Conservation (phyloP, 2,329 filamentous ascomycete genomes). For the Pseudodiploospora longispora region DNA sequence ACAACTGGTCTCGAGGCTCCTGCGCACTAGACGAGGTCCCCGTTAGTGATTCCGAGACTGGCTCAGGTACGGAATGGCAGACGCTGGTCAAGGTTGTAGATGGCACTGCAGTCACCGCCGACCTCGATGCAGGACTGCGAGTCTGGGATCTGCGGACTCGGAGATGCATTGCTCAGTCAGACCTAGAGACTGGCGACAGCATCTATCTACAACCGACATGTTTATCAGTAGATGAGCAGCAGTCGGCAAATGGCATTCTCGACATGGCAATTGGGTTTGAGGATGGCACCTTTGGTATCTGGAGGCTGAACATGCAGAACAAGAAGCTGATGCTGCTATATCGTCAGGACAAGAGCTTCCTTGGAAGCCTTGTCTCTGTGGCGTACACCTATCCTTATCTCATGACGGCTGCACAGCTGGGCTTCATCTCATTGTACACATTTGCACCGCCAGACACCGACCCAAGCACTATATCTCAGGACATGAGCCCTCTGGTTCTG, state of each 20-base stretch:
- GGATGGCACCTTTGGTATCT: conserved; percentile 65
- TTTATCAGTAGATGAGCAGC: conserved; percentile 55
- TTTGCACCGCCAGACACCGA: conserved; percentile 33
- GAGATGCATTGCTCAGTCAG: conserved; percentile 45
- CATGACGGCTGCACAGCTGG: conserved; percentile 67
- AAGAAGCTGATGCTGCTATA: conserved; percentile 43
- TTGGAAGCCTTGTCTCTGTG: conserved; percentile 60
- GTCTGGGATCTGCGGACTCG: conserved; percentile 68
- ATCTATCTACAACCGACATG: conserved; percentile 45
- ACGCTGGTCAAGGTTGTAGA: conserved; percentile 73
- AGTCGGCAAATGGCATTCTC: conserved; percentile 34
- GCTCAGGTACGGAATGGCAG: conserved; percentile 26
- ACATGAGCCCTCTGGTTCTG: background rate
- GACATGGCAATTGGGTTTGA: conserved; percentile 62
- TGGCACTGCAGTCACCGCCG: conserved; percentile 70
- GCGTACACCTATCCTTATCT: conserved; percentile 70
- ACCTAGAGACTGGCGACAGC: conserved; percentile 21
- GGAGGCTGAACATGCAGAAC: conserved; percentile 44
- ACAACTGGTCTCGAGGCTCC: conserved; percentile 83
- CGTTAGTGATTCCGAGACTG: conserved; percentile 34
- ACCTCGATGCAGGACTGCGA: conserved; percentile 59
- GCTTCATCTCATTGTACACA: conserved; percentile 68
- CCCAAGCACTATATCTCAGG: background rate
- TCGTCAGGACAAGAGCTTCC: conserved; percentile 52
- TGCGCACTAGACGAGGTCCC: conserved; percentile 74